Evolutionary conservation across 2,329 filamentous ascomycete species (phyloP).

Genomic region (Alternaria angustiovoidea): DNA sequence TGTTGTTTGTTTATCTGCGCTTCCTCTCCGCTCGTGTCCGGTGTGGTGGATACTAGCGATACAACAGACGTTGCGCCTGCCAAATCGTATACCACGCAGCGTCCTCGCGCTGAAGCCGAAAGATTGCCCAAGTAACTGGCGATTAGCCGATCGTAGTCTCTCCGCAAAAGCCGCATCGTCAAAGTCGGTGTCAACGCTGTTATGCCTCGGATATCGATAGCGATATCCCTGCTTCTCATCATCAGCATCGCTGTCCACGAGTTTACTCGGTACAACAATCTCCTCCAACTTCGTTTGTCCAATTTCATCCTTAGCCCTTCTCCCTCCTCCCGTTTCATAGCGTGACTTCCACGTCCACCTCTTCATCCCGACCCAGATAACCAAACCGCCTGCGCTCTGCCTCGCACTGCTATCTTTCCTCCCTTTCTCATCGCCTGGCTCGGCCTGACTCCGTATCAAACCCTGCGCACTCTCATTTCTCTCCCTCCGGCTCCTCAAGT

Average conservation of each 20-base stretch:
- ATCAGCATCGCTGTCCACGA: background rate
- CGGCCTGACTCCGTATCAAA: slow-evolving; percentile 8
- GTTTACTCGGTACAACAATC: background rate
- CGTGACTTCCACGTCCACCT: background rate
- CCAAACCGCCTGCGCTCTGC: background rate
- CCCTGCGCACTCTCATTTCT: slow-evolving; percentile 34
- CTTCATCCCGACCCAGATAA: background rate
- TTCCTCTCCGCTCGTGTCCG: background rate
- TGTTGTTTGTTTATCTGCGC: background rate
- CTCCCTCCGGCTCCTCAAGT: slow-evolving; percentile 28
- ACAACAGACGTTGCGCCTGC: background rate
- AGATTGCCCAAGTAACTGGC: slow-evolving; percentile 33
- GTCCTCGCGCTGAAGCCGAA: slow-evolving; percentile 31
- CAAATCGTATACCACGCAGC: slow-evolving; percentile 31
- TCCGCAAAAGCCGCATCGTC: slow-evolving; percentile 40
- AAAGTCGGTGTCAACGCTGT: slow-evolving; percentile 16
- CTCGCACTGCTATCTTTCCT: background rate
- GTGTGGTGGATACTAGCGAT: no score
- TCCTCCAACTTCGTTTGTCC: background rate
- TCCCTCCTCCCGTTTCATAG: background rate
- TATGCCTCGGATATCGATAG: background rate
- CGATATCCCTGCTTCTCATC: background rate
- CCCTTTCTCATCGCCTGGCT: slow-evolving; percentile 1
- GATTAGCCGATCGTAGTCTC: slow-evolving; percentile 25
- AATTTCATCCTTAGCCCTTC: background rate